Conservation (phyloP, 1,139 yeast genomes). For the Williopsis jadinii region DNA sequence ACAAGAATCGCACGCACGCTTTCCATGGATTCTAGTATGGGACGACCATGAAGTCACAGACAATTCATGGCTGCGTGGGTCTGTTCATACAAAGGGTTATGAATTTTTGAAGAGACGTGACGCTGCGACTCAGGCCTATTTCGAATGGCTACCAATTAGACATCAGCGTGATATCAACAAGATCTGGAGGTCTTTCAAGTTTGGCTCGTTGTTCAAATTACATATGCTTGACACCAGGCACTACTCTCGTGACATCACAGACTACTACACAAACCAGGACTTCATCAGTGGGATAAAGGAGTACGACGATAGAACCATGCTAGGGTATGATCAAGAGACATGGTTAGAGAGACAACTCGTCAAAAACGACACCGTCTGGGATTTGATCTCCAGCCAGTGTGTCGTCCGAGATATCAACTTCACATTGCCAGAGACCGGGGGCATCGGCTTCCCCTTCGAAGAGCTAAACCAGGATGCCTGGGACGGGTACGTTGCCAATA, state of each 20-base stretch:
- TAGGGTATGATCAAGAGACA: slow-evolving; percentile 10
- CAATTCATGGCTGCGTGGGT: slow-evolving; percentile 9
- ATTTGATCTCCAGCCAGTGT: slow-evolving; percentile 9
- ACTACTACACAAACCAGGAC: slow-evolving; percentile 7
- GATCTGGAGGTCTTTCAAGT: slow-evolving; percentile 9
- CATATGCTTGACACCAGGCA: slow-evolving; percentile 11
- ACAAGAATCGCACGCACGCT: slow-evolving; percentile 7
- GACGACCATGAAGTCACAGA: slow-evolving; percentile 13
- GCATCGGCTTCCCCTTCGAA: slow-evolving; percentile 9
- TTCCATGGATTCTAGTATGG: slow-evolving; percentile 11
- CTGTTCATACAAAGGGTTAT: slow-evolving; percentile 8
- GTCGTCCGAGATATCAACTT: slow-evolving; percentile 11
- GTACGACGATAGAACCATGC: slow-evolving; percentile 9
- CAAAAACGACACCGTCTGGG: slow-evolving; percentile 6
- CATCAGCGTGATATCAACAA: slow-evolving; percentile 5
- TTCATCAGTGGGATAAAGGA: slow-evolving; percentile 2
- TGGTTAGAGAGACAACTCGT: slow-evolving; percentile 9
- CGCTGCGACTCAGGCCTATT: slow-evolving; percentile 9
- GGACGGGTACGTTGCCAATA: slow-evolving; percentile 11
- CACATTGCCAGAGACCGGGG: slow-evolving; percentile 9
- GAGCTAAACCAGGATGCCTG: slow-evolving; percentile 10
- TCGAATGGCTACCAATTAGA: slow-evolving; percentile 11
- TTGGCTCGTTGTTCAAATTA: slow-evolving; percentile 6
- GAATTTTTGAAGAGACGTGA: slow-evolving; percentile 8
- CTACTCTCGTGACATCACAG: slow-evolving; percentile 10